Percentiles rank a stretch among this genome's conserved stretches.
These are phyloP conservation scores for Myxozyma mucilagina DNA, from an alignment of 805 yeast genomes.

Conservation along the genomic window DNA sequence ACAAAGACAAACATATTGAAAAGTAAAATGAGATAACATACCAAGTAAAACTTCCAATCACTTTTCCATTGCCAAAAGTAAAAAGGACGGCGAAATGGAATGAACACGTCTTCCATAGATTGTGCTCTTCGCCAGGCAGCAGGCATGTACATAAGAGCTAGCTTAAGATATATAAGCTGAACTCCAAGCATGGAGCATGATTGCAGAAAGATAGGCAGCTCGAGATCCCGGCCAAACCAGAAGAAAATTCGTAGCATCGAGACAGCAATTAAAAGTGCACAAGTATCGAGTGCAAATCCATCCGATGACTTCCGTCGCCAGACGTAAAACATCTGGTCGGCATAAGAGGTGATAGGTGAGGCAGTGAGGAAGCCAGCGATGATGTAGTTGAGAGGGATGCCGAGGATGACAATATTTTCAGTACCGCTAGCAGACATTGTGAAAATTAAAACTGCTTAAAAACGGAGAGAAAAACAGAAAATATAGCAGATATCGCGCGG, in stretches of 20 bases:
- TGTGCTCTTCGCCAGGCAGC: conserved; percentile 27
- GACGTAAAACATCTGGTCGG: conserved; percentile 74
- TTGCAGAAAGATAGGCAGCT: conserved; percentile 73
- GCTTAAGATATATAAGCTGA: conserved; percentile 63
- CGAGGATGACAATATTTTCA: conserved; percentile 49
- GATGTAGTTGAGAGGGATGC: conserved; percentile 52
- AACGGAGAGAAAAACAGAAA: background rate
- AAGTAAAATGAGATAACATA: conserved; percentile 1
- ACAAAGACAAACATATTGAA: background rate
- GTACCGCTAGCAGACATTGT: conserved; percentile 13
- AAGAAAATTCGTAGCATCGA: conserved; percentile 71
- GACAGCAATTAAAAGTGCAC: conserved; percentile 86
- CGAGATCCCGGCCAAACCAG: conserved; percentile 78
- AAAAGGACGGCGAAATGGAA: conserved; percentile 49
- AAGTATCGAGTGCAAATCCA: conserved; percentile 89
- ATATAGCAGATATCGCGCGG: background rate
- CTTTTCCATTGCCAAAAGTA: conserved; percentile 87
- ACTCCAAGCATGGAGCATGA: conserved; percentile 81
- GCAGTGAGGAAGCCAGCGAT: conserved; percentile 68
- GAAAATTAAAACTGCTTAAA: background rate
- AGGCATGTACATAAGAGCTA: conserved; percentile 50
- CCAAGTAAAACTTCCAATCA: conserved; percentile 48
- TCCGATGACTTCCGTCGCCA: conserved; percentile 61
- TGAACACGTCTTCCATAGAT: conserved; percentile 23
- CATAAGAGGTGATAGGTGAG: conserved; percentile 85